Base-by-base conservation (phyloP, 2,329 filamentous ascomycete species). In the Setomelanomma holmii region DNA sequence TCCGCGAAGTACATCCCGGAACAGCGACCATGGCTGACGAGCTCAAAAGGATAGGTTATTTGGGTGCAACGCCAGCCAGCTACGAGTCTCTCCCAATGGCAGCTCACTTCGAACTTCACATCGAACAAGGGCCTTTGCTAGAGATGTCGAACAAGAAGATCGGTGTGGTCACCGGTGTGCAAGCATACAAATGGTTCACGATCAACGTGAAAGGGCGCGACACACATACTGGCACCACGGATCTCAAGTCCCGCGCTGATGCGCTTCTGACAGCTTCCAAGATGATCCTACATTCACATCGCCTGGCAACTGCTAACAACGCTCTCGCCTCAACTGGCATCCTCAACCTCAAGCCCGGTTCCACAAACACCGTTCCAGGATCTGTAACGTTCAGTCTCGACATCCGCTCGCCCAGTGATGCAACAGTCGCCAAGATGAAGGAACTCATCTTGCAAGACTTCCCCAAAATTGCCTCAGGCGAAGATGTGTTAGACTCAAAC, bases 51-150 rank as follows among this genome's bases (percentile, higher is more conserved):
- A 91, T 92, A 44, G 86, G 86, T 0, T 92, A 90, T 58, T 75
- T 91, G 0, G 90, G 89, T 12, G 60, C 73, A 0, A 74, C 80
- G 0, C 80, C 82, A 7, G 83, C 84, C 19, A 85, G 79, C 46
- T 80, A 88, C 69, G 78, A 81, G 55, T 77, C 80, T 24, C 84
- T 82, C 14, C 88, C 88, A 0, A 85, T 92, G 75, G 88, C 84
- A 0, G 89, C 89, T 0, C 89, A 93, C 71, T 93, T 93, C 64
- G 90, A 93, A 72, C 80, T 95, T 8, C 90, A 95, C 67, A 93
- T 93, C 46, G 91, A 96, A 70, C 91, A 96, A 70, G 90, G 90
- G 0, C 89, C 90, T 0, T 84, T 91, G 27, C 80, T 96, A 1
- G 86, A 93, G 64, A 80, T 80, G 14, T 79, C 82, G 22, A 76